A percentile compares a stretch with the other conserved stretches of the same genome.
Conservation (phyloP, 306 rosid species). For the Inga leiocalycina region DNA sequence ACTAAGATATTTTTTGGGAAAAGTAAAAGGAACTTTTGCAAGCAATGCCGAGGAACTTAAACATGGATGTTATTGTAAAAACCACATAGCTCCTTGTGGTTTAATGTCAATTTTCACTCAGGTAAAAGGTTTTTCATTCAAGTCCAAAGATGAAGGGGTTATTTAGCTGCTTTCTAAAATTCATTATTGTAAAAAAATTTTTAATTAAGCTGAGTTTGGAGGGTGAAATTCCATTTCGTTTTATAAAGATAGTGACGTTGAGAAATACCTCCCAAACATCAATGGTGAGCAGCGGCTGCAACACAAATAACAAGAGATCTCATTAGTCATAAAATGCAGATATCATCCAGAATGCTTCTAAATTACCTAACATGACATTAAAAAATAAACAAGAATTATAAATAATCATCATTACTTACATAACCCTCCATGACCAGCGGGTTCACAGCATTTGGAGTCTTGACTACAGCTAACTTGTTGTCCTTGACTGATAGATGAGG, state of each 20-base stretch:
- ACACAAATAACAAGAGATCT: background rate
- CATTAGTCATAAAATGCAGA: background rate
- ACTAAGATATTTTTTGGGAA: background rate
- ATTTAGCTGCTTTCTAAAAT: background rate
- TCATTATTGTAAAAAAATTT: background rate
- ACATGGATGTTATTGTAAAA: background rate
- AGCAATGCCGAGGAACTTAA: background rate
- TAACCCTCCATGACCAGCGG: background rate
- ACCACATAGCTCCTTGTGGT: background rate
- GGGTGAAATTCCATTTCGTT: background rate
- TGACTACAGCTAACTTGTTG: background rate
- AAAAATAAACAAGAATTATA: background rate
- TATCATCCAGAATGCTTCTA: background rate
- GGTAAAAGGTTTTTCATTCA: background rate
- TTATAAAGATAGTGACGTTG: background rate
- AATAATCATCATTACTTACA: background rate
- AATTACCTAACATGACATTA: background rate
- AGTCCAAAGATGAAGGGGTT: background rate
- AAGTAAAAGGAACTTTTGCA: background rate
- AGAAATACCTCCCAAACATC: constrained; percentile 9
- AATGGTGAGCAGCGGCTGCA: constrained; percentile 1
- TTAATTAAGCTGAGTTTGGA: background rate
- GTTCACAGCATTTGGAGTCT: background rate
- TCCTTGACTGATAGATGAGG: background rate
- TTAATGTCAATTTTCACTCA: background rate